Evolutionary conservation across 345 rosid genomes (phyloP).

Genomic region (Eucalyptus victrix): DNA sequence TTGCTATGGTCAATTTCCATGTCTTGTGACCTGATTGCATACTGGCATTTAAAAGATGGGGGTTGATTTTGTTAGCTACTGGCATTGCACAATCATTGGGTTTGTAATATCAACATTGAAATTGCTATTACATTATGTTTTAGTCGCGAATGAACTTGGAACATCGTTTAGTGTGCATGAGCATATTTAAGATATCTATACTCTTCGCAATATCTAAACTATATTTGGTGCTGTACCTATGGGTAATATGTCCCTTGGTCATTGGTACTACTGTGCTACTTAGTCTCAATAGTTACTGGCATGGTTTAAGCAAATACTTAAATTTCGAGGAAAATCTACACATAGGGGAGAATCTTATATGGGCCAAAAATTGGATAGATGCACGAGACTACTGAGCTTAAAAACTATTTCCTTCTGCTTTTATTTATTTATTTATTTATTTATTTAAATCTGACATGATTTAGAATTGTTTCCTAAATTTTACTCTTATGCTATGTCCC

Average conservation of each 20-base stretch:
- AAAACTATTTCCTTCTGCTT: neutral
- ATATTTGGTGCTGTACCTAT: neutral
- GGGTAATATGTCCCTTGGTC: neutral
- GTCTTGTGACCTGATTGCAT: neutral
- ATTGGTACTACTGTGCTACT: neutral
- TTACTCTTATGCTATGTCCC: neutral
- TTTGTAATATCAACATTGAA: neutral
- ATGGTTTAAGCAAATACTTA: neutral
- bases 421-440: neutral
- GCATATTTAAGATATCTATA: neutral
- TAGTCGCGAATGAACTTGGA: neutral
- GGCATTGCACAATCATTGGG: neutral
- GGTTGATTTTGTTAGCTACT: neutral
- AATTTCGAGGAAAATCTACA: neutral
- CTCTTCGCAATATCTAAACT: neutral
- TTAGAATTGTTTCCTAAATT: neutral
- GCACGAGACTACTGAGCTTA: neutral
- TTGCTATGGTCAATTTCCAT: neutral
- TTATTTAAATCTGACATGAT: neutral
- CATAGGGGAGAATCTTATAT: neutral
- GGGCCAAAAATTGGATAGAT: neutral
- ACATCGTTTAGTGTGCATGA: neutral
- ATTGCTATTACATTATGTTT: neutral
- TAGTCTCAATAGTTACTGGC: neutral
- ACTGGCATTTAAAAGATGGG: neutral